These are phyloP conservation scores for Pyrenophora tritici-repentis DNA, from an alignment of 2,329 filamentous ascomycete species.

Conservation along the genomic window DNA sequence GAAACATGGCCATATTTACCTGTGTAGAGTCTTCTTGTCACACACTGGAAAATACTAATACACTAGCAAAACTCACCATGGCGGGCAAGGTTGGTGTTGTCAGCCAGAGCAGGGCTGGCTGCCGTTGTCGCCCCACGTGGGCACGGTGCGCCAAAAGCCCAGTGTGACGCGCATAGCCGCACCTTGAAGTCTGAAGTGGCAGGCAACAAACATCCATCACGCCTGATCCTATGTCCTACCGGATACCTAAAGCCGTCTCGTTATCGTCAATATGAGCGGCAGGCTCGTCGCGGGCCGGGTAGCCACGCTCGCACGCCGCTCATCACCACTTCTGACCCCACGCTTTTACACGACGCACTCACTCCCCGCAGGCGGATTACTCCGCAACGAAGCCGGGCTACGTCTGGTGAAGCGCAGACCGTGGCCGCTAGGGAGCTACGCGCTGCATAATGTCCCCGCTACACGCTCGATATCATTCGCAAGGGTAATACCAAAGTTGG, in stretches of 20 bases:
- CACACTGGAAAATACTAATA: too few species aligned
- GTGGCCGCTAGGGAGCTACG: conserved; percentile 77
- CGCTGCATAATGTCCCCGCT: conserved; percentile 78
- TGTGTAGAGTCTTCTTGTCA: too few species aligned
- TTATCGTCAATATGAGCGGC: conserved; percentile 63
- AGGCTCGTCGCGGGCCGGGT: conserved; percentile 77
- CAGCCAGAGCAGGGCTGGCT: neutral
- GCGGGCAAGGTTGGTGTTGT: too few species aligned
- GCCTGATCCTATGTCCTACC: conserved; percentile 24
- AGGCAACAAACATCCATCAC: conserved; percentile 4
- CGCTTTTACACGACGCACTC: conserved; percentile 51
- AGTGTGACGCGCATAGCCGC: conserved; percentile 25
- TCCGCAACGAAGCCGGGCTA: conserved; percentile 44
- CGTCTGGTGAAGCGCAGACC: conserved; percentile 57
- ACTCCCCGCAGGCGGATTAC: conserved; percentile 45
- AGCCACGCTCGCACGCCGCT: conserved; percentile 68
- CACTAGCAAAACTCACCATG: too few species aligned
- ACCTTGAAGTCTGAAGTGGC: conserved; percentile 8
- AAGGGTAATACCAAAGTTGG: conserved; percentile 78
- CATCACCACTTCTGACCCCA: conserved; percentile 64
- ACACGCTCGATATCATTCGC: conserved; percentile 69
- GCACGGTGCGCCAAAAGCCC: conserved; percentile 14
- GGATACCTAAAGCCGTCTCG: conserved; percentile 11
- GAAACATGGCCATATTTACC: too few species aligned
- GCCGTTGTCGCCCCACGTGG: conserved; percentile 13